Base-by-base conservation (phyloP, 768 basidiomycete genomes). In the Inosperma sp. region DNA sequence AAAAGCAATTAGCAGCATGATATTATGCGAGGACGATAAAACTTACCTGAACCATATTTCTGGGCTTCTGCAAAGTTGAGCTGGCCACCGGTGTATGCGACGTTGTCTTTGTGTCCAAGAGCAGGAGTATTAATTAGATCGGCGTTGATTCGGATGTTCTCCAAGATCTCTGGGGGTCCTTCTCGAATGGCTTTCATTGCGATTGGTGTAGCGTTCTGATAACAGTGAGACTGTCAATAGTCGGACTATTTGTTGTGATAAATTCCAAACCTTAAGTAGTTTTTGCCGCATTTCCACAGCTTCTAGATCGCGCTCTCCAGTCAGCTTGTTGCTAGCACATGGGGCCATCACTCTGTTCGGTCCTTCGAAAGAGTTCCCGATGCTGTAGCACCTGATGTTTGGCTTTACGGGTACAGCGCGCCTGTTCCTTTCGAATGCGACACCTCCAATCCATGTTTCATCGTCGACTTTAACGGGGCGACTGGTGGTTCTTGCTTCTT, bases 311-410 rank as follows among this genome's bases (percentile, higher is more conserved):
- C 2, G 3, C 9, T 27, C 10, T 5, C 48, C 48, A 5, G 13
- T 29, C 2, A 40, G 8, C 26, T 49, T 49, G 3, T 27, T 19
- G 13, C 30, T 21, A 4, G 36, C 37, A 41, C 36, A 39, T 3
- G 48, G 48, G 2, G 48, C 48, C 35, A 36, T 26, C 6, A 49
- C 40, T 16, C 27, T 6, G 14, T 35, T 49, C 21, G 36, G 48
- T 17, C 7, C 21, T 49, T 49, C 48, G 23, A 29, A 49, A 34
- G 48, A 49, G 17, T 39, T 41, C 25, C 48, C 48, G 14, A 49
- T 21, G n/a, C 19, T 14, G 23, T 49, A 49, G 17, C 37, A 37
- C 4, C 36, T 14, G 23, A 36, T 49, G 25, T 49, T 19, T 16
- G 35, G 26, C 19, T 41, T 41, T 13, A 49, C 48, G 21, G 35